A percentile compares a stretch with the other conserved stretches of the same genome.
Evolutionary conservation across 2,329 filamentous ascomycete genomes (phyloP).

Genomic region (Septoria linicola): DNA sequence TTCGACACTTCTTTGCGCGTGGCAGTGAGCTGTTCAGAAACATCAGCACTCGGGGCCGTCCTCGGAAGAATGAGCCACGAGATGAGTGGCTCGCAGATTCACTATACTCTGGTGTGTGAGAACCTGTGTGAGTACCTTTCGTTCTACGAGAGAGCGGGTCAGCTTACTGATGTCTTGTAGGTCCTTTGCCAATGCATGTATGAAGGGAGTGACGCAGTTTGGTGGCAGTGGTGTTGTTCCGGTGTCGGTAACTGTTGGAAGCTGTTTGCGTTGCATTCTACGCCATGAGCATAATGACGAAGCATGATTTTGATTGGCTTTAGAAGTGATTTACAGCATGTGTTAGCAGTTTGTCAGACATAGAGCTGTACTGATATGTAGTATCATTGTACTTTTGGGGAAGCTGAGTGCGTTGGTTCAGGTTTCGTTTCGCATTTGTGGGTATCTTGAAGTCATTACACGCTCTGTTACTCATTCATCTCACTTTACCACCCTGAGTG

Average conservation of each 20-base stretch:
- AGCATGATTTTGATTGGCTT: constrained; percentile 6
- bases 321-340: constrained; percentile 3
- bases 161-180: constrained; percentile 20
- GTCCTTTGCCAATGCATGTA: constrained; percentile 17
- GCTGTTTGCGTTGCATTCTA: background rate
- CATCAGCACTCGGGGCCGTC: constrained; percentile 29
- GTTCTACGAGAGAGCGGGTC: constrained; percentile 7
- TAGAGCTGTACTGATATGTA: constrained; percentile 3
- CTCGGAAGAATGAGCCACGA: constrained; percentile 10
- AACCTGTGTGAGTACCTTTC: constrained; percentile 15
- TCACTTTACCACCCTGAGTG: too few relatives aligned
- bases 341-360: constrained; percentile 8
- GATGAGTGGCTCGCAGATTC: constrained; percentile 33
- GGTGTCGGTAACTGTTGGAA: background rate
- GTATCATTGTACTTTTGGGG: background rate
- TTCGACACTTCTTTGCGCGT: constrained; percentile 39
- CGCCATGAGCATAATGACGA: background rate
- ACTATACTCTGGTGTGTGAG: constrained; percentile 33
- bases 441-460: background rate
- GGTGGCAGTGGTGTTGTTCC: background rate
- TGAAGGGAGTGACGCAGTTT: background rate
- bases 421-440: background rate
- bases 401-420: background rate
- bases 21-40: constrained; percentile 38
- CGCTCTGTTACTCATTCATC: background rate